phyloP scores from a whole-genome alignment of 345 rosid species.

The Eucalyptus polyanthemos region DNA sequence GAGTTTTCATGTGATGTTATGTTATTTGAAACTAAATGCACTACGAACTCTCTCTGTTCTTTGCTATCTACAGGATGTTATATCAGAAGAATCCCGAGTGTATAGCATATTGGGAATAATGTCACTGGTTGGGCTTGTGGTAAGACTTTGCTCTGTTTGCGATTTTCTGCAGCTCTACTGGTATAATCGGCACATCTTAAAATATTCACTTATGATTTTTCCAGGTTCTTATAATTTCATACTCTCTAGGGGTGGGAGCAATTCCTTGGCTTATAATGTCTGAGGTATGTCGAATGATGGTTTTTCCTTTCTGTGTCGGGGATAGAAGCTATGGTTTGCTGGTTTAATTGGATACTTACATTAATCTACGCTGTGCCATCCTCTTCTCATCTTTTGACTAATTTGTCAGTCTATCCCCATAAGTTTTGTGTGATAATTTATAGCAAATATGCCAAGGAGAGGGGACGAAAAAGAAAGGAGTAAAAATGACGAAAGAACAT shows the following conservation, averaged over 20 bases:
- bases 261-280: slow-evolving; percentile 99
- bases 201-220: background rate
- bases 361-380: background rate
- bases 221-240: slow-evolving; percentile 57
- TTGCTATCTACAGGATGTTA: slow-evolving; percentile 19
- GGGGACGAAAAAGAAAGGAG: background rate
- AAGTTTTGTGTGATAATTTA: background rate
- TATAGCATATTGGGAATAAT: slow-evolving; percentile 54
- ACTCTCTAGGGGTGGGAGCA: slow-evolving; percentile 88
- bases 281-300: slow-evolving; percentile 36
- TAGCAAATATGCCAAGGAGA: background rate
- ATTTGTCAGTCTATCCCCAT: background rate
- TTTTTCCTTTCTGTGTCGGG: background rate
- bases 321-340: background rate
- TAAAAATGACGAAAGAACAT: background rate
- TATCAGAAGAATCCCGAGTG: slow-evolving; percentile 38
- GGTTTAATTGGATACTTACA: background rate
- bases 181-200: background rate
- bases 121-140: slow-evolving; percentile 87
- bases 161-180: background rate
- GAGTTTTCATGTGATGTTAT: background rate
- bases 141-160: slow-evolving; percentile 4
- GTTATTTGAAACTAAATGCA: background rate
- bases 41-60: background rate
- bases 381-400: background rate